phyloP scores from a whole-genome alignment of 176 grass and related monocot species.

The Aegilops umbellulata region DNA sequence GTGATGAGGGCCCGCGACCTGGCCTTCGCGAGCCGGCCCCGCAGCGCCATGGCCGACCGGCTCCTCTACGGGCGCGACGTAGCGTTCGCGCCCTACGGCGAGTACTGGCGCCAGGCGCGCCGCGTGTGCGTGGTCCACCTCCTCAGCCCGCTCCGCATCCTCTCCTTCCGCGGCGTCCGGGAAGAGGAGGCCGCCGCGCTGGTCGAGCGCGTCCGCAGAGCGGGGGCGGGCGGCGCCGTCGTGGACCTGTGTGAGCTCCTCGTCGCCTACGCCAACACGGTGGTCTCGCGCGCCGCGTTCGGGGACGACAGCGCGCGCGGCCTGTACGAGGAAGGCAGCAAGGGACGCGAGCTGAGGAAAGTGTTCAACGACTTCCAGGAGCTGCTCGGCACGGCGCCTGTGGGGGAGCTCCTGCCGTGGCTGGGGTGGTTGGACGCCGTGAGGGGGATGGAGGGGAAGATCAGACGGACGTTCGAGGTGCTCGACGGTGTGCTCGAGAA shows the following conservation, averaged over 20 bases:
- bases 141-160: slow-evolving; percentile 29
- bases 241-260: slow-evolving; percentile 8
- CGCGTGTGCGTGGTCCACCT: slow-evolving; percentile 51
- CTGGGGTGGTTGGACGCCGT: slow-evolving; percentile 25
- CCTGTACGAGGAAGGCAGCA: not conserved
- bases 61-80: slow-evolving; percentile 10
- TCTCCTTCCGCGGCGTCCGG: slow-evolving; percentile 26
- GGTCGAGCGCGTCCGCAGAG: not conserved
- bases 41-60: not conserved
- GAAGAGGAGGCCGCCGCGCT: not conserved
- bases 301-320: not conserved
- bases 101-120: slow-evolving; percentile 50
- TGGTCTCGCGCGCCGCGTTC: slow-evolving; percentile 26
- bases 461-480: not conserved
- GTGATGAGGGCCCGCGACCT: slow-evolving; percentile 13
- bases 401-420: slow-evolving; percentile 15
- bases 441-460: slow-evolving; percentile 20
- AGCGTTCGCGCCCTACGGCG: slow-evolving; percentile 39
- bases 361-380: not conserved
- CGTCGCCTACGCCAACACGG: not conserved
- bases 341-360: not conserved
- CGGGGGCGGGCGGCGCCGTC: not conserved
- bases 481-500: slow-evolving; percentile 18
- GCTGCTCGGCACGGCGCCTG: not conserved
- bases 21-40: not conserved